Evolutionary conservation across 768 basidiomycete species (phyloP).

Genomic region (Pholiota microspora): DNA sequence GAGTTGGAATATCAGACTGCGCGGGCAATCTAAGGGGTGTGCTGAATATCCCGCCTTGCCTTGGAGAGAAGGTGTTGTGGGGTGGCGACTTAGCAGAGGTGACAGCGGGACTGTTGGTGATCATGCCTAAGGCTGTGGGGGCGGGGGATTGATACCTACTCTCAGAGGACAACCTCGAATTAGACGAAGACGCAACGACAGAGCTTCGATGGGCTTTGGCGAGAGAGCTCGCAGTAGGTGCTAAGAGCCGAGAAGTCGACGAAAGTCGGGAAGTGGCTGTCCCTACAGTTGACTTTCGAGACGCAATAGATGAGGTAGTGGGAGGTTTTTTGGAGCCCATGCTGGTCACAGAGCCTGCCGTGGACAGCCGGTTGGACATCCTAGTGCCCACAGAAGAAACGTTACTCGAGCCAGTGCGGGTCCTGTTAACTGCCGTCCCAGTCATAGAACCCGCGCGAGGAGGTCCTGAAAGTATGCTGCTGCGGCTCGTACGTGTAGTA

Average conservation of each 20-base stretch:
- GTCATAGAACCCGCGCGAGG: slow-evolving; percentile 12
- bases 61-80: slow-evolving; percentile 28
- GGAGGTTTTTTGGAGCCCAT: slow-evolving; percentile 31
- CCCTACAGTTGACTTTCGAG: slow-evolving; percentile 19
- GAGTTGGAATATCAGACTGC: slow-evolving; percentile 34
- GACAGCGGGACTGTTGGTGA: slow-evolving; percentile 33
- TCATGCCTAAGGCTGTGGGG: slow-evolving; percentile 22
- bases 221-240: slow-evolving; percentile 76
- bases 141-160: slow-evolving; percentile 14
- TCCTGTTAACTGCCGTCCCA: slow-evolving; percentile 19
- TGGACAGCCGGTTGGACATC: slow-evolving; percentile 20
- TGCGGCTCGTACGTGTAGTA: slow-evolving; percentile 8
- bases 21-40: slow-evolving; percentile 37
- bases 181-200: background rate
- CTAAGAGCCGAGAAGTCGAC: slow-evolving; percentile 49
- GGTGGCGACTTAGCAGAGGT: slow-evolving; percentile 8
- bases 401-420: slow-evolving; percentile 19
- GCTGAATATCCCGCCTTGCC: slow-evolving; percentile 45
- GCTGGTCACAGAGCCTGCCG: slow-evolving; percentile 27
- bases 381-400: slow-evolving; percentile 47
- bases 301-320: slow-evolving; percentile 12
- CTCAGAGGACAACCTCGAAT: slow-evolving; percentile 12
- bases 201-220: slow-evolving; percentile 46
- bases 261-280: slow-evolving; percentile 35
- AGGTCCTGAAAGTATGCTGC: slow-evolving; percentile 7